Conservation (phyloP, 495 filamentous ascomycete species). For the Cryomyces minteri region DNA sequence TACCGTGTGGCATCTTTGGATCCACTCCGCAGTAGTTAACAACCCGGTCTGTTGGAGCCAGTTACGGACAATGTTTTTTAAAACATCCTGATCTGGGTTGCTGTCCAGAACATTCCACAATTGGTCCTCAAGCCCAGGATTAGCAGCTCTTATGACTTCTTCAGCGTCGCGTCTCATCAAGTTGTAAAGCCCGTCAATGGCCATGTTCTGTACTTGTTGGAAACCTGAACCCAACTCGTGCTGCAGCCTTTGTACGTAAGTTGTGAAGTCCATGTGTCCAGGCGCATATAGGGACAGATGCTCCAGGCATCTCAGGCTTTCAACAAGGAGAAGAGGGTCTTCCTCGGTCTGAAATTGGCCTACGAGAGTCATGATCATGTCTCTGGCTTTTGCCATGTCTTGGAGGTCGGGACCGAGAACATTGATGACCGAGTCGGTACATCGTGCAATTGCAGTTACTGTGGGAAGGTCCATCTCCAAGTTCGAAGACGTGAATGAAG, state of each 20-base stretch:
- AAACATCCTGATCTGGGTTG: slow-evolving; percentile 50
- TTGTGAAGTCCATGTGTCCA: slow-evolving; percentile 59
- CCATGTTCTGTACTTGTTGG: slow-evolving; percentile 51
- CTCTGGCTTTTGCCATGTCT: slow-evolving; percentile 77
- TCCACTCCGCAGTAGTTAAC: slow-evolving; percentile 60
- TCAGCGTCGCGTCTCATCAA: slow-evolving; percentile 84
- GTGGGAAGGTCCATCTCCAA: slow-evolving; percentile 69
- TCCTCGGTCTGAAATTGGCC: slow-evolving; percentile 68
- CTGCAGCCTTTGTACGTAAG: slow-evolving; percentile 71
- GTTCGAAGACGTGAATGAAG: slow-evolving; percentile 65
- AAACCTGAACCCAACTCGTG: slow-evolving; percentile 50
- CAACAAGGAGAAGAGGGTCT: slow-evolving; percentile 48
- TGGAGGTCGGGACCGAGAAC: slow-evolving; percentile 91
- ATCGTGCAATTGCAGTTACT: slow-evolving; percentile 62
- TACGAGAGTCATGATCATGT: slow-evolving; percentile 76
- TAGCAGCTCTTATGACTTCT: slow-evolving; percentile 53
- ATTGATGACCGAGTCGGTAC: slow-evolving; percentile 89
- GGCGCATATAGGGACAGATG: slow-evolving; percentile 88
- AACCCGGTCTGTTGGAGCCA: slow-evolving; percentile 83
- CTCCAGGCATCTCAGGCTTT: slow-evolving; percentile 69
- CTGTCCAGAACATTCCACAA: slow-evolving; percentile 78
- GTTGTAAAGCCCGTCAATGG: slow-evolving; percentile 78
- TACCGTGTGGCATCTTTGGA: slow-evolving; percentile 70
- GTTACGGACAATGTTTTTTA: slow-evolving; percentile 67
- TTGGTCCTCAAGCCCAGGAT: slow-evolving; percentile 68